These are phyloP conservation scores for Lasiosphaeriaceae sp. DNA, from an alignment of 495 filamentous ascomycete genomes.

Conservation along the genomic window DNA sequence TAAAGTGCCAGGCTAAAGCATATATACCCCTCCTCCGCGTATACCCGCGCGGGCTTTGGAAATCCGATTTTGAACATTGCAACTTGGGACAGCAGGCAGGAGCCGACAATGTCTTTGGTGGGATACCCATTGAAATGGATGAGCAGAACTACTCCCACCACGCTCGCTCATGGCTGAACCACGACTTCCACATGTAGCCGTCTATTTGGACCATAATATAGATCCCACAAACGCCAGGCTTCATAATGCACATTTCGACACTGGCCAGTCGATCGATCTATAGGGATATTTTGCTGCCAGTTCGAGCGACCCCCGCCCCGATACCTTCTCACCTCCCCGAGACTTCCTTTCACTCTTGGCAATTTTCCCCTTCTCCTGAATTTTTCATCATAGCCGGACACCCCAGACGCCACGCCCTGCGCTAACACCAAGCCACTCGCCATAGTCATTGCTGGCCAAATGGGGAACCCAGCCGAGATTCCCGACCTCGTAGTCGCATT, in stretches of 20 bases:
- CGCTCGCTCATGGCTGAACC: too few species aligned
- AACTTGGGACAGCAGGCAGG: too few species aligned
- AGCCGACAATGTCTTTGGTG: too few species aligned
- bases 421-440: conserved; percentile 92
- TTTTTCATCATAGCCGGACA: conserved; percentile 20
- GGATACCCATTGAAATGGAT: too few species aligned
- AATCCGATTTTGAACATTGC: too few species aligned
- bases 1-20: too few species aligned
- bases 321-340: not conserved
- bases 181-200: not conserved
- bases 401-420: conserved; percentile 92
- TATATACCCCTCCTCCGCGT: too few species aligned
- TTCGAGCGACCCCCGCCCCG: not conserved
- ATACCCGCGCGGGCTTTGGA: too few species aligned
- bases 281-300: not conserved
- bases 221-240: conserved; percentile 5
- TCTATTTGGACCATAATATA: not conserved
- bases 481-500: conserved; percentile 92
- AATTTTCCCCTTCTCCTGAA: not conserved
- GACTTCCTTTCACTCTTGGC: not conserved
- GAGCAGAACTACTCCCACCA: too few species aligned
- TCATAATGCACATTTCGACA: conserved; percentile 5
- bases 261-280: not conserved
- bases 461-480: conserved; percentile 94
- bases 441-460: conserved; percentile 63